Conservation (phyloP, 2,329 filamentous ascomycete species). For the Stromatinia cepivora region DNA sequence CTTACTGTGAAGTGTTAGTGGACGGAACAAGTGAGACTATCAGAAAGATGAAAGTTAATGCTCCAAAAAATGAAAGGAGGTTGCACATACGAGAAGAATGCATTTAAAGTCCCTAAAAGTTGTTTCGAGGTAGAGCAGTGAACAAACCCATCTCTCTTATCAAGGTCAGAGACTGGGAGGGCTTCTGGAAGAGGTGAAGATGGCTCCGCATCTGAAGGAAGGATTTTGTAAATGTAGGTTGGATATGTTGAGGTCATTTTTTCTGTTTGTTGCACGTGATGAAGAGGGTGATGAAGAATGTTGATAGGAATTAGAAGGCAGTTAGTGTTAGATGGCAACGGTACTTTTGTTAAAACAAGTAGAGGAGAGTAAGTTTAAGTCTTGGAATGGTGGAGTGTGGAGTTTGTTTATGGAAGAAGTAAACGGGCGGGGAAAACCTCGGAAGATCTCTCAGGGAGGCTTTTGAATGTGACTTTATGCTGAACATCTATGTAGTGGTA, state of each 20-base stretch:
- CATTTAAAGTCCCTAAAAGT: conserved; percentile 34
- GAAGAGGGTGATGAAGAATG: background rate
- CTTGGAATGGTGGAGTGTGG: background rate
- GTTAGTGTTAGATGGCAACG: too few species aligned
- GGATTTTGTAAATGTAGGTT: conserved; percentile 40
- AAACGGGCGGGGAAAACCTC: background rate
- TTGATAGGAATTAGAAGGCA: background rate
- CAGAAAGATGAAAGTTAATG: background rate
- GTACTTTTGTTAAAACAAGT: too few species aligned
- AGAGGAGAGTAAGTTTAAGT: background rate
- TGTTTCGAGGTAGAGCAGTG: conserved; percentile 36
- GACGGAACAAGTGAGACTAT: conserved; percentile 24
- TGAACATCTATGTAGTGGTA: too few species aligned
- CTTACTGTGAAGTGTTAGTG: background rate
- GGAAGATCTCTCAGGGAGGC: background rate
- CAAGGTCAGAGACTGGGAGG: conserved; percentile 37
- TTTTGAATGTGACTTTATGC: background rate
- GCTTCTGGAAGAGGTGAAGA: conserved; percentile 32
- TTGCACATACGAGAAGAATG: conserved; percentile 32
- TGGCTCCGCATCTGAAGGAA: conserved; percentile 32
- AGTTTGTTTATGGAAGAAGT: background rate
- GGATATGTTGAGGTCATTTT: conserved; percentile 32
- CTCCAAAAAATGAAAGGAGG: background rate
- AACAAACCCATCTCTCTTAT: conserved; percentile 36
- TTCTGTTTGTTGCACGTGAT: background rate